Evolutionary conservation across 768 basidiomycete genomes (phyloP).

Genomic region (Rhodosporidiobolus sp.): DNA sequence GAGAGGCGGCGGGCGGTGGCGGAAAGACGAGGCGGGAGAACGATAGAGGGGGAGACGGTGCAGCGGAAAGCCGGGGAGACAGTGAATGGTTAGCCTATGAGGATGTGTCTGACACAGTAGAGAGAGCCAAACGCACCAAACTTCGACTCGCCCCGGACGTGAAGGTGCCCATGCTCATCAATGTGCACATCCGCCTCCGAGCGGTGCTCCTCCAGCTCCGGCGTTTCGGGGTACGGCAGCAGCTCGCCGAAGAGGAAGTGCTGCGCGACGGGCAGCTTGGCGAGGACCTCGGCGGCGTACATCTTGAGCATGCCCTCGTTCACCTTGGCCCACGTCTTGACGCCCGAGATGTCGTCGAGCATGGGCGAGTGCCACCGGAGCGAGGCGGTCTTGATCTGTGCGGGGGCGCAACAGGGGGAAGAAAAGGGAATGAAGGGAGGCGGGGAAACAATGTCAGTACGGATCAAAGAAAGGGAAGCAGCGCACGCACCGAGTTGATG

Average conservation of each 20-base stretch:
- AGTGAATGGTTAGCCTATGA: too few relatives aligned
- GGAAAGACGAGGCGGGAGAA: too few relatives aligned
- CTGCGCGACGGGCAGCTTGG: conserved; percentile 91
- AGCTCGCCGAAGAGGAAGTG: conserved; percentile 92
- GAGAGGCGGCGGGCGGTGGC: conserved; percentile 52
- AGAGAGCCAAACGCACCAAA: conserved; percentile 40
- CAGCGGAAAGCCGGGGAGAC: too few relatives aligned
- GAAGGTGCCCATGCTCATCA: conserved; percentile 42
- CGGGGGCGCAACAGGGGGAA: not conserved
- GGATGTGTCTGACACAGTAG: too few relatives aligned
- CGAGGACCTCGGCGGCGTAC: conserved; percentile 91
- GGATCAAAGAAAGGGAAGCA: not conserved
- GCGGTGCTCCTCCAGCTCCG: conserved; percentile 18
- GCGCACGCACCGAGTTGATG: conserved; percentile 65
- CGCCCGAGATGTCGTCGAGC: conserved; percentile 78
- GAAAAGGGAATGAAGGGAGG: not conserved
- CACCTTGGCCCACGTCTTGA: conserved; percentile 81
- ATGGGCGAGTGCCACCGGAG: conserved; percentile 98
- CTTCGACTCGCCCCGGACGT: conserved; percentile 48
- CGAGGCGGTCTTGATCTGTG: conserved; percentile 87
- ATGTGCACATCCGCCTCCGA: conserved; percentile 27
- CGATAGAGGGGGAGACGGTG: too few relatives aligned
- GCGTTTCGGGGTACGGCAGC: conserved; percentile 49
- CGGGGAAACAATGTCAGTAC: not conserved
- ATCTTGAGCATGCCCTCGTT: conserved; percentile 96